A percentile compares a stretch with the other conserved stretches of the same genome.
These are phyloP conservation scores for Hippophae rhamnoides DNA, from an alignment of 306 rosid species.

Conservation along the genomic window DNA sequence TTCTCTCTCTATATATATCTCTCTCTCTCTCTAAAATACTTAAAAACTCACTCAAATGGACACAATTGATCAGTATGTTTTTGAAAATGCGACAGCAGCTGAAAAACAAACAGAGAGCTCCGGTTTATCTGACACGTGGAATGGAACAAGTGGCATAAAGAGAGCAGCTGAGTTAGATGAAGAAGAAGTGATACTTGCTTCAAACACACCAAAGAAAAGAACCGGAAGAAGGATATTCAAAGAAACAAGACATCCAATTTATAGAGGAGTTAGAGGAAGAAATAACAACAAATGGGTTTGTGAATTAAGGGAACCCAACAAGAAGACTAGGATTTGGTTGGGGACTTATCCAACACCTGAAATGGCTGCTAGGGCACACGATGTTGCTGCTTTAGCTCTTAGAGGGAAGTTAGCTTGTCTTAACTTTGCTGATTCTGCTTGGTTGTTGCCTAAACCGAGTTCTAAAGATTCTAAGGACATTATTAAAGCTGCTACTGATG, in stretches of 20 bases:
- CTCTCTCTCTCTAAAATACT: too few relatives aligned
- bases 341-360: slow-evolving; percentile 71
- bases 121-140: slow-evolving; percentile 16
- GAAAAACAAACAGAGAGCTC: slow-evolving; percentile 3
- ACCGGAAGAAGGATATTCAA: slow-evolving; percentile 59
- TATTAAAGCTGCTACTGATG: slow-evolving; percentile 43
- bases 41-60: too few relatives aligned
- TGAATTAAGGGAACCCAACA: slow-evolving; percentile 64
- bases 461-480: slow-evolving; percentile 42
- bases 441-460: slow-evolving; percentile 38
- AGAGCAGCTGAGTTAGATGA: slow-evolving; percentile 26
- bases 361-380: slow-evolving; percentile 90
- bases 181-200: slow-evolving; percentile 34
- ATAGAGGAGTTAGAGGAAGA: slow-evolving; percentile 58
- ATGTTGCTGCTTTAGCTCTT: slow-evolving; percentile 58
- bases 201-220: slow-evolving; percentile 50
- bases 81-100: too few relatives aligned
- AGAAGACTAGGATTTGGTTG: slow-evolving; percentile 62
- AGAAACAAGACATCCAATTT: slow-evolving; percentile 82
- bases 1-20: too few relatives aligned
- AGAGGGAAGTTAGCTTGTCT: slow-evolving; percentile 58
- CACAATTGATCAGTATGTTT: too few relatives aligned
- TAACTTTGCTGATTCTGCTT: slow-evolving; percentile 62
- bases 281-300: slow-evolving; percentile 82
- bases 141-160: background rate